A percentile compares a stretch with the other conserved stretches of the same genome.
These are phyloP conservation scores for Priceomyces carsonii DNA, from an alignment of 805 yeast genomes.

Conservation along the genomic window DNA sequence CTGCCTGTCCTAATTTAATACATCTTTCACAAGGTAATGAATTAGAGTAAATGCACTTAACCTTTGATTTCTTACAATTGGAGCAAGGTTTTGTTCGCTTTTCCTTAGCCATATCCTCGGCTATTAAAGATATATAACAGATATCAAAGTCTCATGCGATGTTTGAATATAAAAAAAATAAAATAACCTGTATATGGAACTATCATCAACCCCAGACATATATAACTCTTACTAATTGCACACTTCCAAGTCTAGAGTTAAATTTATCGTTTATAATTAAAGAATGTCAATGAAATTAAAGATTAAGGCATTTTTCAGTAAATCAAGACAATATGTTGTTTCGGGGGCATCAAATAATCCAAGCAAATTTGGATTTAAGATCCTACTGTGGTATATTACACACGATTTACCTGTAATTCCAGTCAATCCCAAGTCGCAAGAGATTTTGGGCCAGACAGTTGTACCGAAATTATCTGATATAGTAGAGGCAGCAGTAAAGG, in stretches of 20 bases:
- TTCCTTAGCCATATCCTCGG: constrained; percentile 31
- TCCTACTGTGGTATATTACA: constrained; percentile 63
- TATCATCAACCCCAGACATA: constrained; percentile 3
- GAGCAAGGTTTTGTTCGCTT: constrained; percentile 60
- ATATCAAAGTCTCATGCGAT: not conserved
- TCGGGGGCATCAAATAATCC: constrained; percentile 72
- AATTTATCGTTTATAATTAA: not conserved
- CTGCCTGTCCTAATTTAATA: constrained; percentile 44
- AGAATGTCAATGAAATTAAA: constrained; percentile 39
- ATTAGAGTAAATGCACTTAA: constrained; percentile 55
- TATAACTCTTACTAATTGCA: not conserved
- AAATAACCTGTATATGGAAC: not conserved
- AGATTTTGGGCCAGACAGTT: constrained; percentile 48
- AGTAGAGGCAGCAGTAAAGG: constrained; percentile 18
- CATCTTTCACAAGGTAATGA: constrained; percentile 61
- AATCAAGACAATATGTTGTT: constrained; percentile 57
- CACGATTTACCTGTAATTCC: constrained; percentile 63
- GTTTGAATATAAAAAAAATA: not conserved
- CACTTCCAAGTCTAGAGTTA: not conserved
- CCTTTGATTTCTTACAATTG: constrained; percentile 61
- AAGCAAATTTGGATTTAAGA: constrained; percentile 67
- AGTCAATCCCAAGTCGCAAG: constrained; percentile 56
- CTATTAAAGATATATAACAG: not conserved
- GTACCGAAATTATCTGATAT: constrained; percentile 30
- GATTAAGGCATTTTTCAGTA: constrained; percentile 50